phyloP scores from a whole-genome alignment of 2,329 filamentous ascomycete species.

The Apiospora malaysiana region DNA sequence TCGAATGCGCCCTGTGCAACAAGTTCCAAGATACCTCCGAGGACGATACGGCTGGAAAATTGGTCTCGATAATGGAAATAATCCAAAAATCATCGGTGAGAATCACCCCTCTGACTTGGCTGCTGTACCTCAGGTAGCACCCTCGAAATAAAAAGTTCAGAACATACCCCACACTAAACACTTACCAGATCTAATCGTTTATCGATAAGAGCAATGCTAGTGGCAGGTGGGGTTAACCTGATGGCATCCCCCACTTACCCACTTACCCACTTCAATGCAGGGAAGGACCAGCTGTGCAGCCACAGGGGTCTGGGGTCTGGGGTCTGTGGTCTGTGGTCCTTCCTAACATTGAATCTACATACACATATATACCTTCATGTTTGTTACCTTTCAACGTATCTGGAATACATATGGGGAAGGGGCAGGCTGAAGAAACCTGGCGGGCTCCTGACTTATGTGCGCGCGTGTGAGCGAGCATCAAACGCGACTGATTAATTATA shows the following conservation, averaged over 20 bases:
- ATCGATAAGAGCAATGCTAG: not conserved
- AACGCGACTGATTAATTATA: too few relatives aligned
- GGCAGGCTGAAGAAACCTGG: too few relatives aligned
- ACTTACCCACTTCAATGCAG: slow-evolving; percentile 7
- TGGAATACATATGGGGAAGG: too few relatives aligned
- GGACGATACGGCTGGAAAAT: not conserved
- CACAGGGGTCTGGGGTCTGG: too few relatives aligned
- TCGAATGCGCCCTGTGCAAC: not conserved
- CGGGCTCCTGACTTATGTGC: too few relatives aligned
- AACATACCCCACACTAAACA: slow-evolving; percentile 2
- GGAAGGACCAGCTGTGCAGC: not conserved
- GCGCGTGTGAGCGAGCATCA: too few relatives aligned
- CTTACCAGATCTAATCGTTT: slow-evolving; percentile 1
- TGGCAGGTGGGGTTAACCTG: not conserved
- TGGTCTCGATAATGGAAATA: not conserved
- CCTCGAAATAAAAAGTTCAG: slow-evolving; percentile 12
- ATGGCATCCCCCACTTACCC: not conserved
- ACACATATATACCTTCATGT: too few relatives aligned
- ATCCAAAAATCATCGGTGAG: not conserved
- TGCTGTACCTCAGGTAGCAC: not conserved
- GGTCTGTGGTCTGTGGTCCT: too few relatives aligned
- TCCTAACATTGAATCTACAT: too few relatives aligned
- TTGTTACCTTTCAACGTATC: too few relatives aligned
- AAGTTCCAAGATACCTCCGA: not conserved
- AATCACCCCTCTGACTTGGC: not conserved